Base-by-base conservation (phyloP, 106 monocot species). In the Allium fistulosum region DNA sequence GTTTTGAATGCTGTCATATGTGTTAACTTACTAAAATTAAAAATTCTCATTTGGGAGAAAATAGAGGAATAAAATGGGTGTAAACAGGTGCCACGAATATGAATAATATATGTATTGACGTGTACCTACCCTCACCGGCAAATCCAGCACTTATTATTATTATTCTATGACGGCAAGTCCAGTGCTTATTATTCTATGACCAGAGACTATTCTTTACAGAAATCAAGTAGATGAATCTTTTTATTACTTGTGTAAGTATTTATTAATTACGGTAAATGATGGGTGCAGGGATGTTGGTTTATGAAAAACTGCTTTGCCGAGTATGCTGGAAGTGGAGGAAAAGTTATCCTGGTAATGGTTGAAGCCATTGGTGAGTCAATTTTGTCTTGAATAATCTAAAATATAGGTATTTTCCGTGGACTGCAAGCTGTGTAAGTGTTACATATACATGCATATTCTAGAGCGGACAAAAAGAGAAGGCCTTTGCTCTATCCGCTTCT, bases 321-420 rank as follows among this genome's bases (percentile, higher is more conserved):
- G 47, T 79, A 90, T 55, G 70, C 74, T 47, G 15, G 61, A 16
- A 58, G 69, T 49, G 77, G 85, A 13, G 90, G 82, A 63, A 84
- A 79, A 72, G 80, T 87, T 63, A 85, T 82, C 53, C 48, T 75
- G 10, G 74, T 76, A 69, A 70, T 94, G 50, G 52, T 94, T 58
- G 87, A 94, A 79, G 90, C 90, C 59, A 77, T 87, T 73, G 94
- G 94, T 90, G 28, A 84, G 78, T 53, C 49, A 37, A 37, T 48
- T 65, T 61, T 59, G 11, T 62, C 59, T 17, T 17, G 9, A 12
- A 6, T 14, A 26, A 59, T 17, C 59, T 14, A 37, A 59, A 16
- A 17, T 59, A 17, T 14, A 59, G 10, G 0, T 12, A 37, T 26
- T 37, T 62, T 37, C 62, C 27, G 13, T 9, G 37, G 16, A 9